phyloP scores from a whole-genome alignment of 2,329 filamentous ascomycete genomes.

The Zasmidium cellare region DNA sequence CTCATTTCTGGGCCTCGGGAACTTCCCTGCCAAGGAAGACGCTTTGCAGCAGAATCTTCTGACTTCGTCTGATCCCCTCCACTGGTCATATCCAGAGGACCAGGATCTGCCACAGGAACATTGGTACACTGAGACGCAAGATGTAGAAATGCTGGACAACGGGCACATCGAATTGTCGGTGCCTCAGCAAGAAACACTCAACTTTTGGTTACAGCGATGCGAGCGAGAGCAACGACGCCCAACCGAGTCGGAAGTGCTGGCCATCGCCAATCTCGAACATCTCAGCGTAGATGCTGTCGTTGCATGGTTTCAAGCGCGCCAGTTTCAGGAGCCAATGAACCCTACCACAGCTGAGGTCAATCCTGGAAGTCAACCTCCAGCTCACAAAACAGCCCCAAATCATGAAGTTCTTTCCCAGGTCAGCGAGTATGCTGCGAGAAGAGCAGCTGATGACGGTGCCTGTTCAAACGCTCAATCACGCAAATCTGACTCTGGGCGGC shows the following conservation, averaged over 20 bases:
- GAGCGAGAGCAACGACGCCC: not conserved
- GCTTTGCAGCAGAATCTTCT: too few relatives aligned
- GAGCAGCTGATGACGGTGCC: not conserved
- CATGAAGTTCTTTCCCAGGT: not conserved
- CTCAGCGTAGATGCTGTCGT: not conserved
- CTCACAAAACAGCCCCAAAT: not conserved
- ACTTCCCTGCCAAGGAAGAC: too few relatives aligned
- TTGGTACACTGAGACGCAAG: not conserved
- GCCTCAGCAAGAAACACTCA: not conserved
- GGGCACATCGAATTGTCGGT: not conserved
- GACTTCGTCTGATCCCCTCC: too few relatives aligned
- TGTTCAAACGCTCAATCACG: conserved; percentile 1
- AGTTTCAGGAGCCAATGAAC: not conserved
- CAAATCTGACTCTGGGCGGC: not conserved
- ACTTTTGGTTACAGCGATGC: not conserved
- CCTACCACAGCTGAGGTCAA: not conserved
- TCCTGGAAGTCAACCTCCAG: not conserved
- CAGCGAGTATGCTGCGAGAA: not conserved
- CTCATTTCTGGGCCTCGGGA: too few relatives aligned
- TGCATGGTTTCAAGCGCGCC: not conserved
- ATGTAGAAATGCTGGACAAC: not conserved
- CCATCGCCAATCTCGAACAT: not conserved
- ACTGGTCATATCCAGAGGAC: too few relatives aligned
- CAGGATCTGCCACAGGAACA: not conserved
- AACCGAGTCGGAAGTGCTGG: not conserved